Evolutionary conservation across 164 flowering plant species (phyloP), one percentile per base, ranked within the genome.

Genomic region (Vitis vinifera): DNA sequence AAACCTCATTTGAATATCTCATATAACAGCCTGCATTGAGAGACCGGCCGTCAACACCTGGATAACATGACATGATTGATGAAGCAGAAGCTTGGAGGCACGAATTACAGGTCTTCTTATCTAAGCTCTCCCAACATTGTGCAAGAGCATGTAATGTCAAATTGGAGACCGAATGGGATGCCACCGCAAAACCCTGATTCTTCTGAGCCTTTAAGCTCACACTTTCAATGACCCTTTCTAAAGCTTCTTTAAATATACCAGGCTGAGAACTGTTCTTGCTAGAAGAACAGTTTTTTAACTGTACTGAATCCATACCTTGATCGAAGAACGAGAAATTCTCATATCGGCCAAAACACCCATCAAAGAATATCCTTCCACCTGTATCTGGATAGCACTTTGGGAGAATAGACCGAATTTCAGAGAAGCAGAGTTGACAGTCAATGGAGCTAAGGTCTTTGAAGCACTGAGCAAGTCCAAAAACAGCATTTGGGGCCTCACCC

Each of bases 381-480:
- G 59, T 53, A 27, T 62, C 50, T 11, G 72, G 72, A 61, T 61
- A 60, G 14, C 72, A 69, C 7, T 47, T 69, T 6, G 72, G 66
- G n/a, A 69, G 66, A 29, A 51, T 51, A 1, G 66, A 51, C 17
- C 66, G 47, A 19, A 69, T 64, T 51, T 73, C 68, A 29, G 72
- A 57, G 17, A 55, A 73, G 68, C 76, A 73, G 37, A 73, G 58
- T 5, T 29, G 51, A 47, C 76, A 73, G 61, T 73, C 76, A 44
- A 57, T 51, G 12, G 71, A 53, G 47, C 52, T 55, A 57, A 73
- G 76, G 52, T 73, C 76, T 17, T 51, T 65, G n/a, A 55, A 73
- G 67, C 76, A 73, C 57, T 73, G 76, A 27, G 72, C 63, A 48
- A 73, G 68, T n/a, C 68, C 76, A 51, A 55, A 73, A 9, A 52